Conservation (phyloP, 2,329 filamentous ascomycete species). For the Beauveria asiatica region DNA sequence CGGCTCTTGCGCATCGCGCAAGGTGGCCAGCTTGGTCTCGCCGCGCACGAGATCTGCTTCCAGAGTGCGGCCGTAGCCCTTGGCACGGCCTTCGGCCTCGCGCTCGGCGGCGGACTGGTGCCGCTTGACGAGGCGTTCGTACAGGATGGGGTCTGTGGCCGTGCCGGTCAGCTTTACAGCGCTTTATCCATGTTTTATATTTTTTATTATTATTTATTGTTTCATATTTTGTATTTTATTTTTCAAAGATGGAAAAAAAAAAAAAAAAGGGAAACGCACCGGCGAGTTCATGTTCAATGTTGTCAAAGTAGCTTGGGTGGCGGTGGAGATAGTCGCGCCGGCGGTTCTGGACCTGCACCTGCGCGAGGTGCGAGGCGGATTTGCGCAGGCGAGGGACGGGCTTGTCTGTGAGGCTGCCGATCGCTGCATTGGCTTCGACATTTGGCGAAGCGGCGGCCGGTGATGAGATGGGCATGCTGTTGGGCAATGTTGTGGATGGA, state of each 20-base stretch:
- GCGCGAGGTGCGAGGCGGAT: slow-evolving; percentile 32
- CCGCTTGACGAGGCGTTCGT: slow-evolving; percentile 69
- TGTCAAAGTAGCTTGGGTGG: slow-evolving; percentile 63
- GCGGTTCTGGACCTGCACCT: slow-evolving; percentile 62
- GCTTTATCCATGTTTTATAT: neutral
- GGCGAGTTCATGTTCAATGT: slow-evolving; percentile 46
- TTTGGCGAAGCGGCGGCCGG: neutral
- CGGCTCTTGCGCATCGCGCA: slow-evolving; percentile 22
- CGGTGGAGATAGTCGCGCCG: slow-evolving; percentile 66
- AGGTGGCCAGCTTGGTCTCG: slow-evolving; percentile 62
- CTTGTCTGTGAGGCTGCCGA: slow-evolving; percentile 17
- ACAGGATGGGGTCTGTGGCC: slow-evolving; percentile 62
- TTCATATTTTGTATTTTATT: too few species aligned
- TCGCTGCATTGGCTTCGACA: neutral
- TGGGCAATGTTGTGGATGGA: too few species aligned
- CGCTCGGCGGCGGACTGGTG: slow-evolving; percentile 69
- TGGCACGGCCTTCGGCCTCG: slow-evolving; percentile 60
- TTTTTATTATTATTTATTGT: too few species aligned
- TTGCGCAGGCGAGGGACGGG: slow-evolving; percentile 37
- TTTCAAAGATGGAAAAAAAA: too few species aligned
- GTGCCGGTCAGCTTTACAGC: neutral
- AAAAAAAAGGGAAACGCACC: slow-evolving; percentile 24
- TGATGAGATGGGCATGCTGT: neutral
- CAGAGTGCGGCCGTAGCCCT: slow-evolving; percentile 71
- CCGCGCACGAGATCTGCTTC: slow-evolving; percentile 70